Evolutionary conservation across 2,329 filamentous ascomycete genomes (phyloP), one percentile per base, ranked within the genome.

Genomic region (Fusarium sp.): DNA sequence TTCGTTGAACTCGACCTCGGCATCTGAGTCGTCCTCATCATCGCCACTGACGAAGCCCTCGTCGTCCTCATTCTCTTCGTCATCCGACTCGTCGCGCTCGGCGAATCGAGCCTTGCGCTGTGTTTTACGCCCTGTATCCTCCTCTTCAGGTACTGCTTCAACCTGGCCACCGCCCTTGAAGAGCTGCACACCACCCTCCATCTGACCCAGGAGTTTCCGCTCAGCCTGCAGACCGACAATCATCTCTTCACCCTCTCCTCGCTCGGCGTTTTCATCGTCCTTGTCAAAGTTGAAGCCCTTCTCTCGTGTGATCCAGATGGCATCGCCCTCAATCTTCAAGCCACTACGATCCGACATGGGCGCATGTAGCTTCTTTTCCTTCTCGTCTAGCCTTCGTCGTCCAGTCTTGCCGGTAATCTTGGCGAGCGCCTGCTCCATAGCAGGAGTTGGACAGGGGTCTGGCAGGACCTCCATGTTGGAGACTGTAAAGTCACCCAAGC

Each of bases 311-410:
- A 92, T 98, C 85, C 97, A 99, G 40, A 99, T 95, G 9, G 96
- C 95, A 83, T 99, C 96, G 70, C 97, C 97, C 75, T 99, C 96
- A 60, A 99, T 96, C 80, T 98, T 92, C 14, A 99, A 90, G 78
- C 96, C 96, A 74, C 95, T 97, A 36, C 98, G 95, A 83, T 99
- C 96, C 29, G 95, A 98, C 96, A 99, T 98, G 36, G 96, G 97
- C 4, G 96, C 97, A 82, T 98, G 97, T 6, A 99, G 85, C 77
- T 97, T 91, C 84, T 98, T 98, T 80, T 99, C 96, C 84, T 98
- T 99, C 80, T 99, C 96, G 35, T 97, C 96, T 16, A 99, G 85
- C 65, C 95, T 89, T 78, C 92, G 91, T 72, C 95, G 88, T 44
- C 92, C 92, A 36, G 92, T 92, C 82, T 97, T 98, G 4, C 96